These are phyloP conservation scores for Aspergillus egyptiacus DNA, from an alignment of 495 filamentous ascomycete genomes.

Conservation along the genomic window DNA sequence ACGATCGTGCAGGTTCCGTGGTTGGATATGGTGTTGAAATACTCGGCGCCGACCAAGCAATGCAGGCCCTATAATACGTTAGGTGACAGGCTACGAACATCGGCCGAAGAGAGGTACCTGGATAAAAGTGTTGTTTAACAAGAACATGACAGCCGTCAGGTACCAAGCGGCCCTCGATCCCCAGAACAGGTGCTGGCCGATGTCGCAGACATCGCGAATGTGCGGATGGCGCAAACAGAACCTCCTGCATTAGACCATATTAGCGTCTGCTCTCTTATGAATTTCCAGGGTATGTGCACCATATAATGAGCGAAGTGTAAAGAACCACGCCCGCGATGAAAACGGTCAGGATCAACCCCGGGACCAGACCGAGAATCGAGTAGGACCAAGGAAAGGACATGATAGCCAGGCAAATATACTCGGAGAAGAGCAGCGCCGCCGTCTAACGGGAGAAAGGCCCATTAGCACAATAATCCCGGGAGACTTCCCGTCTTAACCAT, in stretches of 20 bases:
- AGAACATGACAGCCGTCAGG: conserved; percentile 78
- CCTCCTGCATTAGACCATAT: conserved; percentile 44
- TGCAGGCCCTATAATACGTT: conserved; percentile 55
- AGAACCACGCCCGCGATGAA: conserved; percentile 68
- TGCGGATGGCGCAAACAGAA: conserved; percentile 85
- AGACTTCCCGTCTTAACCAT: conserved; percentile 2
- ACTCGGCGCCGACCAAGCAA: conserved; percentile 71
- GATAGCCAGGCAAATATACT: conserved; percentile 90
- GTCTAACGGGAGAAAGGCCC: conserved; percentile 46
- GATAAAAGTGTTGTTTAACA: conserved; percentile 88
- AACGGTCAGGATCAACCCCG: conserved; percentile 75
- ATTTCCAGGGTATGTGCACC: conserved; percentile 29
- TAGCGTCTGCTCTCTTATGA: neutral
- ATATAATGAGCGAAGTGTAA: conserved; percentile 79
- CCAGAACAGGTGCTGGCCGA: conserved; percentile 85
- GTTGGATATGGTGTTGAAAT: conserved; percentile 75
- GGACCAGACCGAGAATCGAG: conserved; percentile 78
- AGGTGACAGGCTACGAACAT: conserved; percentile 13
- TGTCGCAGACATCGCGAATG: conserved; percentile 83
- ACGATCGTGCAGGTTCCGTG: conserved; percentile 63
- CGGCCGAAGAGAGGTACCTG: conserved; percentile 38
- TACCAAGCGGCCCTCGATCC: conserved; percentile 74
- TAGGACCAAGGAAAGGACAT: conserved; percentile 94
- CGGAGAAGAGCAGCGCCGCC: conserved; percentile 77
- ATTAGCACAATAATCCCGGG: neutral